Conservation (phyloP, 2,329 filamentous ascomycete genomes). For the Pestalotiopsis fici region DNA sequence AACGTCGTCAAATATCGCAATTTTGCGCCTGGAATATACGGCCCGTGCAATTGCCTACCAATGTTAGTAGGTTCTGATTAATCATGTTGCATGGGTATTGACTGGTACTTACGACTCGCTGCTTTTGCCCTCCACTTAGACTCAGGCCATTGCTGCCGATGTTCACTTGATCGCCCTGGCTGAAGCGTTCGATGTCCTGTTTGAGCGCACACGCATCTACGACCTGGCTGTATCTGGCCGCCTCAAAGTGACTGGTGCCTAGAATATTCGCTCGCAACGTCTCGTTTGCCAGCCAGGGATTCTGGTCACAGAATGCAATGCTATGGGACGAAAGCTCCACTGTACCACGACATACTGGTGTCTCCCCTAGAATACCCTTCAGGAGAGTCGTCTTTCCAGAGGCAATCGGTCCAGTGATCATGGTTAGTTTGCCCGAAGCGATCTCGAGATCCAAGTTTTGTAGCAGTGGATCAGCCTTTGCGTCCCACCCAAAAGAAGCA, state of each 20-base stretch:
- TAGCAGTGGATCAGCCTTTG: slow-evolving; percentile 19
- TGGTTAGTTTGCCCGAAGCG: slow-evolving; percentile 26
- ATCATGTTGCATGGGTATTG: not conserved
- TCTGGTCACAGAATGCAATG: slow-evolving; percentile 11
- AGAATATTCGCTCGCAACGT: slow-evolving; percentile 25
- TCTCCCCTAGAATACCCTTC: slow-evolving; percentile 9
- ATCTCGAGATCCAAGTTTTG: slow-evolving; percentile 28
- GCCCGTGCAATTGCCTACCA: slow-evolving; percentile 24
- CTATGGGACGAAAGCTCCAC: not conserved
- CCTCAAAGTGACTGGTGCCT: slow-evolving; percentile 18
- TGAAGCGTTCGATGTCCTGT: not conserved
- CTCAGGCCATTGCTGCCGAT: slow-evolving; percentile 7
- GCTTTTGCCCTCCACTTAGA: slow-evolving; percentile 10
- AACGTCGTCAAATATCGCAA: slow-evolving; percentile 8
- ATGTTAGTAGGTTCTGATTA: not conserved
- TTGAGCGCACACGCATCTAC: slow-evolving; percentile 15
- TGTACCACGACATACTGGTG: not conserved
- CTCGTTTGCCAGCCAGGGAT: slow-evolving; percentile 17
- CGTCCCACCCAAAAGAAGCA: not conserved
- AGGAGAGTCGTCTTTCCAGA: slow-evolving; percentile 10
- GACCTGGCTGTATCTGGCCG: slow-evolving; percentile 16
- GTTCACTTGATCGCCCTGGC: not conserved
- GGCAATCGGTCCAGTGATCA: slow-evolving; percentile 25
- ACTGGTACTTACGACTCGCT: slow-evolving; percentile 17
- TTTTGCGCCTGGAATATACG: not conserved